Evolutionary conservation across 345 rosid species (phyloP).

Genomic region (Salix suchowensis): DNA sequence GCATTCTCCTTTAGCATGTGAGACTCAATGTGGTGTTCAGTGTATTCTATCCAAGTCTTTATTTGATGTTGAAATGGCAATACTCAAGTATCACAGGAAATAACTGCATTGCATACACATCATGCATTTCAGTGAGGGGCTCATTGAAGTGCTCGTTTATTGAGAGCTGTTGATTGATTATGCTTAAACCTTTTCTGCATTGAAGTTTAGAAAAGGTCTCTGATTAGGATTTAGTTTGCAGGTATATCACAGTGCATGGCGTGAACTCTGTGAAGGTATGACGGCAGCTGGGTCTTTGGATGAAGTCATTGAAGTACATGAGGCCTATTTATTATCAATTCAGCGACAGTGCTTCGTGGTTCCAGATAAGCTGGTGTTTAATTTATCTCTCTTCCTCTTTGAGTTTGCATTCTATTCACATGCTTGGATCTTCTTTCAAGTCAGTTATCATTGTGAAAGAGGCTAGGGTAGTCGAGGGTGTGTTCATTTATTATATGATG

Average conservation of each 20-base stretch:
- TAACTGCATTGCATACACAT: neutral
- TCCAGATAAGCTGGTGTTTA: constrained; percentile 87
- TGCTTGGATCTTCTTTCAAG: constrained; percentile 2
- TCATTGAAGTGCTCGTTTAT: neutral
- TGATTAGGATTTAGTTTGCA: constrained; percentile 32
- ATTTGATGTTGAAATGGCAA: neutral
- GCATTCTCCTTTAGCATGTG: neutral
- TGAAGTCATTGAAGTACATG: constrained; percentile 94
- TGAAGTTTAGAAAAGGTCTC: constrained; percentile 1
- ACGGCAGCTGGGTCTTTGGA: constrained; percentile 83
- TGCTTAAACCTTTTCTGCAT: neutral
- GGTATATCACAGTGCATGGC: constrained; percentile 99
- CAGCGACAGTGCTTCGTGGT: constrained; percentile 97
- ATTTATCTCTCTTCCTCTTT: constrained; percentile 7
- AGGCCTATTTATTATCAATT: constrained; percentile 80
- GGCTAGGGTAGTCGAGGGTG: neutral
- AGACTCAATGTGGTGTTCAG: neutral
- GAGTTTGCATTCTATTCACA: constrained; percentile 1
- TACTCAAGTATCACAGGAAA: neutral
- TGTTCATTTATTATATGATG: too few relatives aligned
- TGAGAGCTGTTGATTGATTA: neutral
- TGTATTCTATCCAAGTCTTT: neutral
- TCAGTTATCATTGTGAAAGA: constrained; percentile 6
- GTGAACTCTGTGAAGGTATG: constrained; percentile 89
- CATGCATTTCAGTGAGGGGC: neutral